Base-by-base conservation (phyloP, 1,284 basidiomycete species). In the Taiwanofungus camphoratus region DNA sequence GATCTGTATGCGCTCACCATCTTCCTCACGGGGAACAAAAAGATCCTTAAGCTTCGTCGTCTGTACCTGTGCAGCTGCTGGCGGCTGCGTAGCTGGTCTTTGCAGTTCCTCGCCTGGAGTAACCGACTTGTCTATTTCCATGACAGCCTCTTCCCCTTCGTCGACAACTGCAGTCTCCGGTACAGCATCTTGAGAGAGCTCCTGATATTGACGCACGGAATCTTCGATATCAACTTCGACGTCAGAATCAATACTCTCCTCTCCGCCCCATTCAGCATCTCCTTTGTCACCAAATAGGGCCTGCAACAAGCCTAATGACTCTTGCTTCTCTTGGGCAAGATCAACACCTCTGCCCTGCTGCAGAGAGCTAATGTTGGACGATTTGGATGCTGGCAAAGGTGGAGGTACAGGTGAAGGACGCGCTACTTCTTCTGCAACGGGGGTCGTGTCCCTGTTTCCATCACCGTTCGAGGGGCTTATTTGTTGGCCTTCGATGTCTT, bases 1-100 rank as follows among this genome's bases (percentile, higher is more conserved):
- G n/a, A n/a, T n/a, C n/a, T n/a, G n/a, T n/a, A 19, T 42, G 18
- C 26, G 42, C 68, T 13, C 48, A 82, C 83, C 76, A 55, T 83
- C 76, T 46, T 80, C 77, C 44, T 79, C 77, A 20, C 69, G 67
- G 0, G 83, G 82, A 9, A 77, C 79, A 49, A 88, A 87, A 2
- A 88, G 62, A 50, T 83, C 79, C 53, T 84, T 85, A 16, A 88
- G 66, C 29, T 69, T 68, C 13, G 49, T 55, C 35, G 48, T 43
- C 31, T 62, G 55, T 2, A 40, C 37, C 8, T 39, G 30, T 19
- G 39, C 31, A 7, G 39, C 22, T 5, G 44, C 35, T 13, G 46
- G 35, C 2, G 26, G 9, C 19, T 13, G 20, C 6, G 42, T 39
- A 16, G 40, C 42, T 13, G 29, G 30, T 22, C n/a, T 19, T 18